Evolutionary conservation across 2,329 filamentous ascomycete genomes (phyloP).

Genomic region (Aspergillus terreus): DNA sequence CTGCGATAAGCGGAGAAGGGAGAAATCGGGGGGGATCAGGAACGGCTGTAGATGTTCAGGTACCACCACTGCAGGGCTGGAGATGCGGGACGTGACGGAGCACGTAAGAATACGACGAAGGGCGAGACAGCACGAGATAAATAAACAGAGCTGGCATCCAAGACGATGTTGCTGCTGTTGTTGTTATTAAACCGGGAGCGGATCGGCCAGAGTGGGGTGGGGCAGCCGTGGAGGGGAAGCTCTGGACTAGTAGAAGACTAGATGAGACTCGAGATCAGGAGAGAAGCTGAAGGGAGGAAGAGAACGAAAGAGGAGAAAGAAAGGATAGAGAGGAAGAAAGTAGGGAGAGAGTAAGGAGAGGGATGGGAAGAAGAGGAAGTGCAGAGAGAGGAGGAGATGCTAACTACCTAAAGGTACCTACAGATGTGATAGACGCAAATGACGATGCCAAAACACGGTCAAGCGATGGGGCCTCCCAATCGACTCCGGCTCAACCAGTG

Average conservation of each 20-base stretch:
- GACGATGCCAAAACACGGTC: conserved; percentile 1
- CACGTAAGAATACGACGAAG: background rate
- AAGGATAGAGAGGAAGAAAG: background rate
- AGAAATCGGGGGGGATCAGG: background rate
- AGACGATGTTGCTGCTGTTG: background rate
- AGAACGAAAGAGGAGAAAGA: background rate
- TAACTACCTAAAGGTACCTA: no score
- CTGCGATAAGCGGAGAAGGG: background rate
- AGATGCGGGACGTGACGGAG: background rate
- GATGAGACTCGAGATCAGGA: background rate
- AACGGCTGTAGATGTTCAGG: background rate
- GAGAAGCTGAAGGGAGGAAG: background rate
- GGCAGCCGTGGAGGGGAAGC: conserved; percentile 10
- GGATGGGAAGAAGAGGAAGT: background rate
- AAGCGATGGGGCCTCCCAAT: background rate
- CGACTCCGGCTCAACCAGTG: conserved; percentile 18
- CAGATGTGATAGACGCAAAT: background rate
- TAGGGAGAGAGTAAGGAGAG: background rate
- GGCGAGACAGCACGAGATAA: no score
- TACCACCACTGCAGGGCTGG: background rate
- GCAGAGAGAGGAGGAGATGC: background rate
- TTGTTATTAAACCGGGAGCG: conserved; percentile 17
- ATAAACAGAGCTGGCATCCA: background rate
- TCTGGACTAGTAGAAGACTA: background rate
- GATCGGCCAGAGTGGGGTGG: conserved; percentile 17